Conservation (phyloP, 306 rosid genomes). For the Comarum palustre region DNA sequence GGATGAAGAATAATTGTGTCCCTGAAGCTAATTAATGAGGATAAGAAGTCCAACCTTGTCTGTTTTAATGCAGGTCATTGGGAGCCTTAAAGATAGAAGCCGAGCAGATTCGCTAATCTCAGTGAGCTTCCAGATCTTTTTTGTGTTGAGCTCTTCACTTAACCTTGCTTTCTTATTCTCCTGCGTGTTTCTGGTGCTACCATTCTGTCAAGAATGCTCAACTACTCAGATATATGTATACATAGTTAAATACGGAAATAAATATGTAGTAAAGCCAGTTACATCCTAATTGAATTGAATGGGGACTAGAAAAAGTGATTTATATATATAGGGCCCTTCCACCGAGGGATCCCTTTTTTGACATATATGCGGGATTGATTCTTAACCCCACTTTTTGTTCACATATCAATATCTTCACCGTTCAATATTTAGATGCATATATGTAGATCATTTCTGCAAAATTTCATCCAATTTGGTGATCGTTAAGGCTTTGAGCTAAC, state of each 20-base stretch:
- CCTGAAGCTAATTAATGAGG: background rate
- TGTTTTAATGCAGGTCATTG: slow-evolving; percentile 41
- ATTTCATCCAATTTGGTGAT: too few species aligned
- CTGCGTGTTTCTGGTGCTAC: slow-evolving; percentile 57
- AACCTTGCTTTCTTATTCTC: slow-evolving; percentile 61
- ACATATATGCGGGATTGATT: too few species aligned
- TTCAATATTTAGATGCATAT: too few species aligned
- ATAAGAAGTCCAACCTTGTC: slow-evolving; percentile 44
- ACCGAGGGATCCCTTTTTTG: too few species aligned
- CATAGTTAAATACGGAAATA: background rate
- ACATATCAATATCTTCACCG: too few species aligned
- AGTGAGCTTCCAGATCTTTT: slow-evolving; percentile 68
- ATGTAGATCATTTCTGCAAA: too few species aligned
- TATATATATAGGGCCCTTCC: too few species aligned
- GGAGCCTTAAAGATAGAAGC: slow-evolving; percentile 67
- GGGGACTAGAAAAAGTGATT: background rate
- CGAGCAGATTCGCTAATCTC: slow-evolving; percentile 71
- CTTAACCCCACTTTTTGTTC: too few species aligned
- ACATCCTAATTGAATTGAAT: background rate
- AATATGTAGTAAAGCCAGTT: background rate
- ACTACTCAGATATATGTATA: background rate
- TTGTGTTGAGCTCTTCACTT: slow-evolving; percentile 65
- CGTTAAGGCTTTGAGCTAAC: too few species aligned
- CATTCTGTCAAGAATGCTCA: slow-evolving; percentile 52
- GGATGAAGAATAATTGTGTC: background rate